phyloP scores from a whole-genome alignment of 1,284 basidiomycete species.

The Wolfiporia cocos region DNA sequence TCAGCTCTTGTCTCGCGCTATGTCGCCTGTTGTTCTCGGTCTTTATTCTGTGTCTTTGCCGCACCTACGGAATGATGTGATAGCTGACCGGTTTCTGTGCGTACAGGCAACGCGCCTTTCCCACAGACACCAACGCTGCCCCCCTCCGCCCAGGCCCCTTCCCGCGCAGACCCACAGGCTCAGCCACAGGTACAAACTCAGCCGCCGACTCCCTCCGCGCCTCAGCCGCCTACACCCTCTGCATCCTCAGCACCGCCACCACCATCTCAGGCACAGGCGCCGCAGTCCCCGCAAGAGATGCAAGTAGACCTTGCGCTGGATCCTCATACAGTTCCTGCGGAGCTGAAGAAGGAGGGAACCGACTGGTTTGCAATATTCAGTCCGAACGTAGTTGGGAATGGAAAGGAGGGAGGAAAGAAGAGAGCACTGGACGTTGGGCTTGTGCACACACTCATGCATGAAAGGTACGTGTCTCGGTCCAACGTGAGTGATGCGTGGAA shows the following conservation, averaged over 20 bases:
- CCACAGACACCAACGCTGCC: conserved; percentile 9
- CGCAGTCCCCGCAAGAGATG: no score
- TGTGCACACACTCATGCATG: conserved; percentile 89
- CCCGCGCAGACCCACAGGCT: background rate
- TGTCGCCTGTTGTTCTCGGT: no score
- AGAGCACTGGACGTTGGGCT: conserved; percentile 82
- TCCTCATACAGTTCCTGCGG: conserved; percentile 39
- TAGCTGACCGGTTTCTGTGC: background rate
- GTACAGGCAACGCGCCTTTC: conserved; percentile 4
- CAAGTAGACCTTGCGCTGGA: conserved; percentile 30
- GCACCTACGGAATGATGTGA: background rate
- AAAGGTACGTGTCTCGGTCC: conserved; percentile 64
- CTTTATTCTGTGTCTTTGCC: no score
- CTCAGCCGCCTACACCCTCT: background rate
- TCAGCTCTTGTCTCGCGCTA: no score
- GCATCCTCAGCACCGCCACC: no score
- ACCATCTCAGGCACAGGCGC: background rate
- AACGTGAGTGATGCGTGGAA: conserved; percentile 2
- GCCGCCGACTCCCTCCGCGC: background rate
- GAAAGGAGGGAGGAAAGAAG: conserved; percentile 34
- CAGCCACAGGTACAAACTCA: no score
- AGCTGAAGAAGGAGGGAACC: conserved; percentile 72
- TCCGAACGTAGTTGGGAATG: conserved; percentile 46
- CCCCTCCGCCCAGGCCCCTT: background rate
- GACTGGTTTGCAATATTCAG: conserved; percentile 98